Base-by-base conservation (phyloP, 169 alveolate species). In the Ichthyophthirius multifiliis region DNA sequence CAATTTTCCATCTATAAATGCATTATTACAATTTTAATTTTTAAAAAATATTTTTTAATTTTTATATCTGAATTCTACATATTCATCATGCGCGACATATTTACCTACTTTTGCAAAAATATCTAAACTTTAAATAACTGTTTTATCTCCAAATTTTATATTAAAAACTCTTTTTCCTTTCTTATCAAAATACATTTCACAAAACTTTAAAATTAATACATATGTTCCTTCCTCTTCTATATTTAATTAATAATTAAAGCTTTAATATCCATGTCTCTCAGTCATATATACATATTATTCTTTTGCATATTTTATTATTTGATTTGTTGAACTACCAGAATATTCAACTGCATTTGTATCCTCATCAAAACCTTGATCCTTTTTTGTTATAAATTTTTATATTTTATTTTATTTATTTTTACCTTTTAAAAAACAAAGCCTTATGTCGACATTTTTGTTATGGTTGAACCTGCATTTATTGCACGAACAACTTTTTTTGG, bases 401-500 rank as follows among this genome's bases (percentile, higher is more conserved):
- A 27, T 55, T 27, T 23, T 23, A 23, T 3, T 55, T 55, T 18
- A n/a, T n/a, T n/a, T n/a, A 5, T 4, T 23, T 1, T 48, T 76
- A 76, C 83, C 44, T 67, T 78, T 6, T 65, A 55, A 44, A 64
- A 78, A 41, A 31, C 43, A 18, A 78, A 63, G 43, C 84, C 84
- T 31, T 47, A 34, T 1, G 16, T 43, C 23, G 78, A 37, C 45
- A 41, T 78, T 43, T 64, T 41, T 37, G 74, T 48, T 4, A 75
- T 63, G 23, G 75, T 76, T 9, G 84, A 74, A 64, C 84, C 84
- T 31, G 78, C 67, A 78, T 78, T 78, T 2, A 78, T 65, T 13
- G 84, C 84, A 78, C 44, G 47, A 18, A 78, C 13, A n/a, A 78
- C 84, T 43, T 78, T 78, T 34, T 78, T 78, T 10, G 84, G n/a